phyloP scores from a whole-genome alignment of 495 filamentous ascomycete genomes.

The Xylaria bambusicola region DNA sequence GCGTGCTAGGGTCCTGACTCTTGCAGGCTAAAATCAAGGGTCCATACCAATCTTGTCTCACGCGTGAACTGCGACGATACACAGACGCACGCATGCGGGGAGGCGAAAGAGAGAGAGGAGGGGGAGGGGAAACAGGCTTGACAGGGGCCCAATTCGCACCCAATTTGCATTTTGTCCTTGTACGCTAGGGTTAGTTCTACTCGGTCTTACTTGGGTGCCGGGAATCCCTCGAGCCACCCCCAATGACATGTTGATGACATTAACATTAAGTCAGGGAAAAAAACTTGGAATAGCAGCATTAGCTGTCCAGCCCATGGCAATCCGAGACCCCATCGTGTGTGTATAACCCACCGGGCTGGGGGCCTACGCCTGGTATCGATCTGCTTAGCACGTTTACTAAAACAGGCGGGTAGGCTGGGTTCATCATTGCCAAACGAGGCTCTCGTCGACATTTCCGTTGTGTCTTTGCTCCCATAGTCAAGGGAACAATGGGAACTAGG shows the following conservation, averaged over 20 bases:
- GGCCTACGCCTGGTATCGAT: too few species aligned
- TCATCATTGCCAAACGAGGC: too few species aligned
- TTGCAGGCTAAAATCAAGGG: conserved; percentile 9
- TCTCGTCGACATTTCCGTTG: too few species aligned
- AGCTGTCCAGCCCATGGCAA: too few species aligned
- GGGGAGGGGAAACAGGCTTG: conserved; percentile 2
- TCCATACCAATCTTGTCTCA: conserved; percentile 10
- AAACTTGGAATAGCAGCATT: neutral
- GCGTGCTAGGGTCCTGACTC: neutral
- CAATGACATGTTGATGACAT: conserved; percentile 6
- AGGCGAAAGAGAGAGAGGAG: neutral
- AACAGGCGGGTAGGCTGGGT: too few species aligned
- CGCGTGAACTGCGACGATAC: too few species aligned
- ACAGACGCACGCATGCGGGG: neutral
- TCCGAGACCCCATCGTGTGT: too few species aligned
- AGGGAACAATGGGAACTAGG: too few species aligned
- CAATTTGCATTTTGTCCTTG: neutral
- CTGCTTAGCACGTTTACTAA: too few species aligned
- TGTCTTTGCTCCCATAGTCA: too few species aligned
- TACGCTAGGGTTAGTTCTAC: neutral
- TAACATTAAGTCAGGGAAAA: neutral
- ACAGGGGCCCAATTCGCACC: neutral
- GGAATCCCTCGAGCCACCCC: neutral
- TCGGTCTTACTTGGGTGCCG: neutral
- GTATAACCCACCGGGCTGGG: too few species aligned